Evolutionary conservation across 805 yeast genomes (phyloP).

Genomic region (Zygotorulaspora chibaensis): DNA sequence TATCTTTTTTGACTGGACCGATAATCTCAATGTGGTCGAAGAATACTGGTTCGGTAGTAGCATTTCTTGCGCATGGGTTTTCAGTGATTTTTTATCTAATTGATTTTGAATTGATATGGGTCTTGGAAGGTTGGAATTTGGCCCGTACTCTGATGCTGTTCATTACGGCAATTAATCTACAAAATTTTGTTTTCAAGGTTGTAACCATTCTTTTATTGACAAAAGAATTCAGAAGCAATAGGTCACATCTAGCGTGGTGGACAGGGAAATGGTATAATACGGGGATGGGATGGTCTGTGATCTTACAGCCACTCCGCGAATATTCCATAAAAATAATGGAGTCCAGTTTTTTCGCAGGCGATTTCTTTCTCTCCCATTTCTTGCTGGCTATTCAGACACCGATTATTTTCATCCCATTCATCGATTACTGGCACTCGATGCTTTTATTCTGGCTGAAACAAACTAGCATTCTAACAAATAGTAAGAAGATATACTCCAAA

Average conservation of each 20-base stretch:
- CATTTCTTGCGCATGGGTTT: conserved; percentile 51
- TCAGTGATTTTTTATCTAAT: conserved; percentile 51
- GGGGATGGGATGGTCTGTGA: conserved; percentile 55
- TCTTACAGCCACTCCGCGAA: conserved; percentile 65
- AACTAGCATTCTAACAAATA: conserved; percentile 33
- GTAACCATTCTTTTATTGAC: conserved; percentile 49
- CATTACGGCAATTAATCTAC: conserved; percentile 52
- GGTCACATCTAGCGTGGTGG: conserved; percentile 72
- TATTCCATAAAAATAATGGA: conserved; percentile 59
- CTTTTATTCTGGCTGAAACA: conserved; percentile 67
- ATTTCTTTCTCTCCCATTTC: conserved; percentile 55
- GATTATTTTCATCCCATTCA: conserved; percentile 55
- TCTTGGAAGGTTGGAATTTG: conserved; percentile 64
- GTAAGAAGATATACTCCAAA: conserved; percentile 37
- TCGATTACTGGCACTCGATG: conserved; percentile 63
- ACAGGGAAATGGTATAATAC: conserved; percentile 66
- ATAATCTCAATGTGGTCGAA: conserved; percentile 39
- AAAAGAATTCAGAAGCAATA: conserved; percentile 58
- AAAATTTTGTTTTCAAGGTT: conserved; percentile 52
- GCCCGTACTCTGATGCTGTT: conserved; percentile 57
- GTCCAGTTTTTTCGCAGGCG: conserved; percentile 63
- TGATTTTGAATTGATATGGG: conserved; percentile 60
- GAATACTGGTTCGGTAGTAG: conserved; percentile 48
- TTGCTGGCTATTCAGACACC: conserved; percentile 58
- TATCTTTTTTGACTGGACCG: conserved; percentile 51